A percentile compares a stretch with the other conserved stretches of the same genome.
Evolutionary conservation across 495 filamentous ascomycete species (phyloP).

Genomic region (Trypethelium eluteriae): DNA sequence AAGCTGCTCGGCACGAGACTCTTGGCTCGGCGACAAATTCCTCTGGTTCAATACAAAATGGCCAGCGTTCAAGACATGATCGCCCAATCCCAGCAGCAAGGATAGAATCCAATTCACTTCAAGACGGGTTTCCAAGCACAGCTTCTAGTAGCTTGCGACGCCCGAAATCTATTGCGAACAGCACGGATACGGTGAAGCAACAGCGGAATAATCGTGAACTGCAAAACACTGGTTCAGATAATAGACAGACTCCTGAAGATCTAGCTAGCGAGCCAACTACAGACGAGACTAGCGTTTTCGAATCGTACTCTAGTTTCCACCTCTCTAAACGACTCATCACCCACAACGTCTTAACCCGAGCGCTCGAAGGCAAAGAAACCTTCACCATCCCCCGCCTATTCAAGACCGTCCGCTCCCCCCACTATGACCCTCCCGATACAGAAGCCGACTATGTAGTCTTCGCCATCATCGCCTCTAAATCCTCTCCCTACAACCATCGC

Average conservation of each 20-base stretch:
- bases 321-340: slow-evolving; percentile 81
- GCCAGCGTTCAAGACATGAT: neutral
- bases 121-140: neutral
- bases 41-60: neutral
- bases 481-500: slow-evolving; percentile 65
- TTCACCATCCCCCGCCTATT: slow-evolving; percentile 77
- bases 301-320: slow-evolving; percentile 77
- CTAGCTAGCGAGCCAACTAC: neutral
- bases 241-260: neutral
- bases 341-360: slow-evolving; percentile 67
- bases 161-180: neutral
- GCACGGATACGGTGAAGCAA: neutral
- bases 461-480: slow-evolving; percentile 79
- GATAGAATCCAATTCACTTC: neutral
- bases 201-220: neutral
- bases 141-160: neutral
- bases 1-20: neutral
- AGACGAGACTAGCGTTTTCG: slow-evolving; percentile 43
- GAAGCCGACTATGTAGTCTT: slow-evolving; percentile 83
- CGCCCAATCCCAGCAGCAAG: neutral
- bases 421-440: slow-evolving; percentile 76
- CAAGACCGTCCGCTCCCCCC: slow-evolving; percentile 67
- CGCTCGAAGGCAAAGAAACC: slow-evolving; percentile 64
- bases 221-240: neutral
- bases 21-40: neutral